Conservation (phyloP, 2,329 filamentous ascomycete genomes). For the Pseudocercospora cruenta region DNA sequence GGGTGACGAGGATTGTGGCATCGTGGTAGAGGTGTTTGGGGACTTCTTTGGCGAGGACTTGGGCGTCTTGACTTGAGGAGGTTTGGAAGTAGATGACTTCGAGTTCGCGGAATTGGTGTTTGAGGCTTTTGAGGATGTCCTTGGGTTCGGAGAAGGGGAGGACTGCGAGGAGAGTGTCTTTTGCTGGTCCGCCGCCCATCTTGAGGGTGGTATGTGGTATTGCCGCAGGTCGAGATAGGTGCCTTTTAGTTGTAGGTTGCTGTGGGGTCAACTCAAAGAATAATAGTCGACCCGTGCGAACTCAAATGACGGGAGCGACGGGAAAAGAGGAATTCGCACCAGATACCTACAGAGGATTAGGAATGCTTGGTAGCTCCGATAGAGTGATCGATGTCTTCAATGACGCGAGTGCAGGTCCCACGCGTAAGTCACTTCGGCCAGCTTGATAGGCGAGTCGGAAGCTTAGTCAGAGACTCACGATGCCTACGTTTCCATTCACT, state of each 20-base stretch:
- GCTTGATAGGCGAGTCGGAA: background rate
- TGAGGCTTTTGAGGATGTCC: slow-evolving; percentile 45
- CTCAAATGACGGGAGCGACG: background rate
- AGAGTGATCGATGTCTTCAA: background rate
- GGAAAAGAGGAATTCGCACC: background rate
- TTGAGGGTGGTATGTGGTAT: slow-evolving; percentile 9
- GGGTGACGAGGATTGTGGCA: slow-evolving; percentile 53
- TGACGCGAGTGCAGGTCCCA: background rate
- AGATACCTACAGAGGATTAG: background rate
- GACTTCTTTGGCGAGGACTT: slow-evolving; percentile 20
- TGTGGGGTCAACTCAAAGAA: background rate
- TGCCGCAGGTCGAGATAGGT: background rate
- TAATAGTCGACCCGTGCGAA: background rate
- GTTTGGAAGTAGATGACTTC: slow-evolving; percentile 15
- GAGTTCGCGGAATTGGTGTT: slow-evolving; percentile 32
- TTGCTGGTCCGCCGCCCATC: slow-evolving; percentile 43
- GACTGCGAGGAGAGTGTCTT: slow-evolving; percentile 39
- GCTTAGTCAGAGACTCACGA: background rate
- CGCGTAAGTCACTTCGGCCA: background rate
- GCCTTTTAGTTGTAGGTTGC: background rate
- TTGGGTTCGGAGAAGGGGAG: slow-evolving; percentile 44
- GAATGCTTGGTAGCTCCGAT: background rate
- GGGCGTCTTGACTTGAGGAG: slow-evolving; percentile 16
- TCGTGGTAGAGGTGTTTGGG: slow-evolving; percentile 45
- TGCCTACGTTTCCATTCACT: background rate